phyloP scores from a whole-genome alignment of 208 protist species.

The Crithidia bombi region DNA sequence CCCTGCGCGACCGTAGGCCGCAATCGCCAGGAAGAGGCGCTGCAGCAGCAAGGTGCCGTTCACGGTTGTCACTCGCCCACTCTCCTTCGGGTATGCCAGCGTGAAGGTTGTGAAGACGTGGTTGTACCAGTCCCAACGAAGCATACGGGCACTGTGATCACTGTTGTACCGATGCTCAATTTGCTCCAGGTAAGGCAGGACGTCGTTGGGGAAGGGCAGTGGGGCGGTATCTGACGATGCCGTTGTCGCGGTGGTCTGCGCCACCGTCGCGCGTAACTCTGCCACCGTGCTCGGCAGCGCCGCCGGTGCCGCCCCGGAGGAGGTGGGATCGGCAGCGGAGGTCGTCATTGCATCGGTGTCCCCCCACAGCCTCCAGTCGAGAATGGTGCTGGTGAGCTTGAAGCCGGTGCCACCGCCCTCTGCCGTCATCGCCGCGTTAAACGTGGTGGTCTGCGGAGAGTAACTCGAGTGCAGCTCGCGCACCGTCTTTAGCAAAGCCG shows the following conservation, averaged over 20 bases:
- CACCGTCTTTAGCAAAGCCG: conserved; percentile 17
- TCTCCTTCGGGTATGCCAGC: conserved; percentile 37
- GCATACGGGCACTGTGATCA: conserved; percentile 13
- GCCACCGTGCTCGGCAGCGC: conserved; percentile 6
- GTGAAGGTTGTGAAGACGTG: conserved; percentile 36
- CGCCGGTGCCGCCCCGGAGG: not conserved
- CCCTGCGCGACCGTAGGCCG: conserved; percentile 29
- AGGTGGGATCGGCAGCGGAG: conserved; percentile 3
- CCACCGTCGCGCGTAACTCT: conserved; percentile 8
- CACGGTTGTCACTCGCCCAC: conserved; percentile 29
- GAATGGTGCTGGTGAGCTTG: conserved; percentile 28
- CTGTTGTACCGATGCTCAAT: conserved; percentile 26
- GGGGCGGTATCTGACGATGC: conserved; percentile 4
- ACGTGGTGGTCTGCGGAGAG: conserved; percentile 14
- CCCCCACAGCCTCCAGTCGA: conserved; percentile 43
- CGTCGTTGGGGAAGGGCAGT: conserved; percentile 42
- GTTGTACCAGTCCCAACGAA: conserved; percentile 40
- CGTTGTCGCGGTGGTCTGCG: not conserved
- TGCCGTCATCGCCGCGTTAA: not conserved
- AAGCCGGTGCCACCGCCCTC: not conserved
- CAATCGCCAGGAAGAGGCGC: conserved; percentile 46
- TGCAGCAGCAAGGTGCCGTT: conserved; percentile 44
- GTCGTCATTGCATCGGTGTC: conserved; percentile 1
- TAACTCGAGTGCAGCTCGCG: conserved; percentile 23
- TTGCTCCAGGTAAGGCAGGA: conserved; percentile 16